Base-by-base conservation (phyloP, 768 basidiomycete genomes). In the Rhizopogon rudus region DNA sequence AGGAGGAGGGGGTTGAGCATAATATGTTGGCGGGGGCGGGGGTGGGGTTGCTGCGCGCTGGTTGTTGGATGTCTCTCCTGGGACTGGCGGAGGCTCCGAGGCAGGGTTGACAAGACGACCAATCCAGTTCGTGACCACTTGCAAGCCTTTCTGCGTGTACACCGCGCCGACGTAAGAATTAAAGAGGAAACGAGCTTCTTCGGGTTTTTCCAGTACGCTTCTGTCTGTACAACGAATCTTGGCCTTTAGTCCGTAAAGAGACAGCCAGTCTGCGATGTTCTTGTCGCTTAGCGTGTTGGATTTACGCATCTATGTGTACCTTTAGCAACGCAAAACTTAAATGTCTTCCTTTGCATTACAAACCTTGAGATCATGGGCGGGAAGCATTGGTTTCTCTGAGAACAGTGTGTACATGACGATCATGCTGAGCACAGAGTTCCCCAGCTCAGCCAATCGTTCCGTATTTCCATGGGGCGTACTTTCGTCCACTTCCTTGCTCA, bases 141-240 rank as follows among this genome's bases (percentile, higher is more conserved):
- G 43, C 37, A 80, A 63, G 20, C 86, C 87, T 52, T 74, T 78
- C 50, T 81, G 79, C n/a, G 78, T 71, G 65, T 80, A 84, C 12
- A 86, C 67, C n/a, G 84, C 87, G 8, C 85, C 87, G 12, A 88
- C 72, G 58, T 87, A 88, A 17, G 80, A 79, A 61, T 79, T 62
- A 58, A 86, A 86, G 48, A 84, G 77, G 43, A 67, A 69, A 28
- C 73, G 73, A 52, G 81, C 77, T 67, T 84, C 84, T 31, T 70
- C 59, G 3, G 77, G 70, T 1, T 67, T 61, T n/a, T 70, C 69
- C 35, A 81, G 63, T 16, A 62, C 61, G 1, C 72, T 63, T 43
- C 64, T 61, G 17, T 68, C 71, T 14, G 77, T 65, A 56, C 74
- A 75, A 22, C 83, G 80, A 44, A 87, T 71, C 62, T 80, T 85